Conservation (phyloP, 2,329 filamentous ascomycete species). For the Epichloe baconii region DNA sequence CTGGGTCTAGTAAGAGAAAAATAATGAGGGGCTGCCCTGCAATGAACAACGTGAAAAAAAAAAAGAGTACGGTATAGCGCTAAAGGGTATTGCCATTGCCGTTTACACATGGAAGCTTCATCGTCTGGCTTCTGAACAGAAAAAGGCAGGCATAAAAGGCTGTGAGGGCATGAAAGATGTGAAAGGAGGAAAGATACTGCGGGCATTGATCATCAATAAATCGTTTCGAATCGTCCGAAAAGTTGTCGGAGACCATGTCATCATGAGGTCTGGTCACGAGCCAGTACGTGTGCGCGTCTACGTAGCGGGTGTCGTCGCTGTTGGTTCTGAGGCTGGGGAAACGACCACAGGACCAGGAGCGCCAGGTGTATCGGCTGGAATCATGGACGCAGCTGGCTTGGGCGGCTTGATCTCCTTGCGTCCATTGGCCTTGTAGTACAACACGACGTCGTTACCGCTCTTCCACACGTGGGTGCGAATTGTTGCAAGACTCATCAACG, state of each 20-base stretch:
- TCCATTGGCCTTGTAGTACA: conserved; percentile 90
- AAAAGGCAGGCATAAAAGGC: neutral
- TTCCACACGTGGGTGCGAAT: conserved; percentile 90
- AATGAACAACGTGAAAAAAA: neutral
- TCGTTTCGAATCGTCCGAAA: neutral
- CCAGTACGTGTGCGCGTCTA: neutral
- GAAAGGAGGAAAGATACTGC: neutral
- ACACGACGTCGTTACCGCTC: conserved; percentile 78
- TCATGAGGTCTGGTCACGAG: no score
- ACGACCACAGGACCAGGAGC: conserved; percentile 9
- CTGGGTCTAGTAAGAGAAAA: no score
- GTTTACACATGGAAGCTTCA: neutral
- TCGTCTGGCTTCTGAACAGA: no score
- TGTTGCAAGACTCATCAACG: conserved; percentile 86
- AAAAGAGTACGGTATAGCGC: neutral
- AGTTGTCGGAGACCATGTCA: neutral
- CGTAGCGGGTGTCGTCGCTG: neutral
- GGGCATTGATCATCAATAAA: neutral
- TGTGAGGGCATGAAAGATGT: neutral
- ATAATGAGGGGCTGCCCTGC: neutral
- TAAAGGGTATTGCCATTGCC: conserved; percentile 3
- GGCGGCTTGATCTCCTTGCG: conserved; percentile 43
- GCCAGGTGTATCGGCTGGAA: conserved; percentile 11
- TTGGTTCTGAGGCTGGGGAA: conserved; percentile 8
- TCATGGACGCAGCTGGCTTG: conserved; percentile 5